A percentile compares a stretch with the other conserved stretches of the same genome.
Conservation (phyloP, 441 rosid genomes). For the Syzygium syzygioides region DNA sequence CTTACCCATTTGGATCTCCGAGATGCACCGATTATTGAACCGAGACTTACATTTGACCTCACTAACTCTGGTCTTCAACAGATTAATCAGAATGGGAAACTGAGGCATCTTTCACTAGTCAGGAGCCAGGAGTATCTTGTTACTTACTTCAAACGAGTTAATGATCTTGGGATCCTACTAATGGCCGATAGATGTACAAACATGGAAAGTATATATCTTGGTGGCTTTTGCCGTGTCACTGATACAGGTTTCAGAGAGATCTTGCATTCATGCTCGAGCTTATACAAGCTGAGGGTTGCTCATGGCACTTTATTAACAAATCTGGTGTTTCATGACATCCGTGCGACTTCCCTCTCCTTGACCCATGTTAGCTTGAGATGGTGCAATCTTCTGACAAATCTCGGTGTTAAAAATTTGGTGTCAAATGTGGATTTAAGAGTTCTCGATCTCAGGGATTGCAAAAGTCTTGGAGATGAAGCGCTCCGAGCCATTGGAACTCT, state of each 20-base stretch:
- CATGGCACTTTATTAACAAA: slow-evolving; percentile 71
- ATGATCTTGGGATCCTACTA: slow-evolving; percentile 86
- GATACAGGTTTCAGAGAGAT: slow-evolving; percentile 82
- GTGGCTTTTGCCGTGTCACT: slow-evolving; percentile 88
- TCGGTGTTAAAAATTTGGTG: slow-evolving; percentile 53
- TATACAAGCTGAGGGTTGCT: slow-evolving; percentile 69
- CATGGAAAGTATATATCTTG: slow-evolving; percentile 81
- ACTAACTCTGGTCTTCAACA: slow-evolving; percentile 80
- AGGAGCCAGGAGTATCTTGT: slow-evolving; percentile 70
- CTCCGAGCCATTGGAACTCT: slow-evolving; percentile 57
- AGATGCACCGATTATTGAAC: slow-evolving; percentile 77
- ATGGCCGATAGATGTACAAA: slow-evolving; percentile 80
- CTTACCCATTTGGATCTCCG: slow-evolving; percentile 80
- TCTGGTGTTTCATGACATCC: slow-evolving; percentile 81
- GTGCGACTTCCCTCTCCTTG: slow-evolving; percentile 70
- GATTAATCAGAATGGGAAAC: slow-evolving; percentile 67
- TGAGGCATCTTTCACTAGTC: slow-evolving; percentile 74
- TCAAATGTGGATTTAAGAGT: slow-evolving; percentile 45
- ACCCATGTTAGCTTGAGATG: slow-evolving; percentile 80
- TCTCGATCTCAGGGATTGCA: slow-evolving; percentile 81
- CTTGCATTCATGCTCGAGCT: slow-evolving; percentile 75
- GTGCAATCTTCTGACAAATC: slow-evolving; percentile 74
- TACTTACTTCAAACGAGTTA: slow-evolving; percentile 70
- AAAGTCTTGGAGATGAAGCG: slow-evolving; percentile 67
- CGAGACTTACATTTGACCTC: slow-evolving; percentile 60